Evolutionary conservation across 305 asterid species (phyloP).

Genomic region (Fraxinus latifolia): DNA sequence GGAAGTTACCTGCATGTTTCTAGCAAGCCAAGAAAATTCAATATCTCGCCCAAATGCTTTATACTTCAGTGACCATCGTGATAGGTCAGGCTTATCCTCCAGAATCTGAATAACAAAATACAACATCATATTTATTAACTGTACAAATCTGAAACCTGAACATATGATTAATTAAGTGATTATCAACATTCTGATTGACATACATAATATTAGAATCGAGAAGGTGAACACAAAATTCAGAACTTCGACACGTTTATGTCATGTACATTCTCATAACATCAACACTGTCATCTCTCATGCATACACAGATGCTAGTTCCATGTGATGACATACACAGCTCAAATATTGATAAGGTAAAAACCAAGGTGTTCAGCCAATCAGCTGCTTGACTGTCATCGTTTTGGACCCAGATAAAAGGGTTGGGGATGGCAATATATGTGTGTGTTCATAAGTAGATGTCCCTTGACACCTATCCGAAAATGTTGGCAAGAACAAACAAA

Average conservation of each 20-base stretch:
- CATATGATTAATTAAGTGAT: neutral
- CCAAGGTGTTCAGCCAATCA: neutral
- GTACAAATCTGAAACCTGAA: conserved; percentile 2
- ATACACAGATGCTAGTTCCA: neutral
- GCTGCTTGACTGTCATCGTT: neutral
- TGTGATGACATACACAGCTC: neutral
- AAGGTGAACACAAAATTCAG: neutral
- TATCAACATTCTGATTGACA: neutral
- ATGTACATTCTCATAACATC: conserved; percentile 1
- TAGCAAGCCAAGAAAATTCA: conserved; percentile 88
- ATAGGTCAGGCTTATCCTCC: conserved; percentile 84
- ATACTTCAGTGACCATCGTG: conserved; percentile 86
- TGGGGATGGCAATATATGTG: neutral
- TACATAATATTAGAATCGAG: neutral
- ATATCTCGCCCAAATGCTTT: conserved; percentile 83
- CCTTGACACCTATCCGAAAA: neutral
- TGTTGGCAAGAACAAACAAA: neutral
- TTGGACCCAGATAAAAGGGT: neutral
- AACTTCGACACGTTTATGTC: neutral
- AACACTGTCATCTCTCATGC: neutral
- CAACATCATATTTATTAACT: conserved; percentile 23
- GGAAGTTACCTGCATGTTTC: conserved; percentile 75
- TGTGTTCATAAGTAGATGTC: neutral
- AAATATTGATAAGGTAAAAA: neutral
- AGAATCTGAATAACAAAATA: conserved; percentile 49